Evolutionary conservation across 345 rosid species (phyloP).

Genomic region (Pelargonium nanum): DNA sequence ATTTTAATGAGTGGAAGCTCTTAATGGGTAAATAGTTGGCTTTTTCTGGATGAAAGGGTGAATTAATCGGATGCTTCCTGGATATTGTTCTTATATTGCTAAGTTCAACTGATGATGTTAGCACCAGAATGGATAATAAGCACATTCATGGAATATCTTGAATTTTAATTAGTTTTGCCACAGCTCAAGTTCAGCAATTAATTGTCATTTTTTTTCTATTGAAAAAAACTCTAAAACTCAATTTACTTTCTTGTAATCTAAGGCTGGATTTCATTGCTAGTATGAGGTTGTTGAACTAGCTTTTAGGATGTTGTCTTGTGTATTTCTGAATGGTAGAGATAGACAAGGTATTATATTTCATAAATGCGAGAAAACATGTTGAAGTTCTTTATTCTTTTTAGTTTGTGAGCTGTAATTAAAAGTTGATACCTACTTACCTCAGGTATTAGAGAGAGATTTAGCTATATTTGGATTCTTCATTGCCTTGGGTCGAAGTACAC

Average conservation of each 20-base stretch:
- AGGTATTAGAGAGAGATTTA: conserved; percentile 92
- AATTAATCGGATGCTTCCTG: background rate
- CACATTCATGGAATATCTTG: background rate
- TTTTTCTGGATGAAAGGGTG: background rate
- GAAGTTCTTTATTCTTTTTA: conserved; percentile 5
- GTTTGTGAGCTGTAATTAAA: conserved; percentile 10
- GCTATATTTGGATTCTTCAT: conserved; percentile 97
- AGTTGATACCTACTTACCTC: conserved; percentile 24
- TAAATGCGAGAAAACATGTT: background rate
- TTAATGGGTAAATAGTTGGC: background rate
- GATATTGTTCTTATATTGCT: background rate
- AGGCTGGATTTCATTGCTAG: background rate
- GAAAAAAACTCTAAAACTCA: background rate
- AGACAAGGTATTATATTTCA: background rate
- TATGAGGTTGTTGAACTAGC: background rate
- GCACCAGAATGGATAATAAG: background rate
- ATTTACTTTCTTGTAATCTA: too few relatives aligned
- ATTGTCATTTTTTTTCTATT: too few relatives aligned
- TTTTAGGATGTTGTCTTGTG: background rate
- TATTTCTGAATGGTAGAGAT: background rate
- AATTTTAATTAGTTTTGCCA: background rate
- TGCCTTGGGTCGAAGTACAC: conserved; percentile 81
- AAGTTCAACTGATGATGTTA: background rate
- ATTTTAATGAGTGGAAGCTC: background rate
- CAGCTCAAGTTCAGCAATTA: background rate